Base-by-base conservation (phyloP, 345 rosid genomes). In the Ricinus communis region DNA sequence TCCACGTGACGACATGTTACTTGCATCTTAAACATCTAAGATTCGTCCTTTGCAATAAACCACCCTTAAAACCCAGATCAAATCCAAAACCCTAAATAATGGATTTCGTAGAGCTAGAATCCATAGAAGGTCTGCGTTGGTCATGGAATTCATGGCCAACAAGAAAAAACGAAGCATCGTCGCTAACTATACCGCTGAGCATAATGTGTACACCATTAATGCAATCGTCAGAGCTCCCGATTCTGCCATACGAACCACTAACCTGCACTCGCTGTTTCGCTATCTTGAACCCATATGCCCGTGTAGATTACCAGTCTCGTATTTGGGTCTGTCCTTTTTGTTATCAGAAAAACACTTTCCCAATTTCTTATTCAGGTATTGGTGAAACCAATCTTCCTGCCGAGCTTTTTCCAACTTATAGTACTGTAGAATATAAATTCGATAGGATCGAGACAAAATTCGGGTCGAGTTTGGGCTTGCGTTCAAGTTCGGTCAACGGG, bases 111-210 rank as follows among this genome's bases (percentile, higher is more conserved):
- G 99, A 95, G 46, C 74, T 95, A 46, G 99, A 95, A 74, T 88
- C 88, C 70, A 95, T 89, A 82, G 99, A 95, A 24, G 96, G 98
- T 14, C 84, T 95, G 10, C 85, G 99, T 3, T 95, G 98, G 99
- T 71, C 98, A 10, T 92, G 99, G 99, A 90, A 92, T 82, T 87
- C 98, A 52, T 95, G 99, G 99, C 97, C 98, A 0, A 82, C 94
- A 0, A 82, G 87, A 5, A 87, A 87, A 70, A 55, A 89, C 52
- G 91, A 87, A 57, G 80, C 82, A n/a, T 16, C 85, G 7, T 79
- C 96, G 6, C 89, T 92, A 52, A 66, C 85, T 12, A 78, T 95
- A 76, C 99, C 99, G 1, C 80, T 90, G 46, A 71, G 91, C 81
- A 78, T 95, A 83, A 84, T 95, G 82, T 90, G 88, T 72, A 90